These are phyloP conservation scores for Decorospora gaudefroyi DNA, from an alignment of 2,329 filamentous ascomycete species.

Conservation along the genomic window DNA sequence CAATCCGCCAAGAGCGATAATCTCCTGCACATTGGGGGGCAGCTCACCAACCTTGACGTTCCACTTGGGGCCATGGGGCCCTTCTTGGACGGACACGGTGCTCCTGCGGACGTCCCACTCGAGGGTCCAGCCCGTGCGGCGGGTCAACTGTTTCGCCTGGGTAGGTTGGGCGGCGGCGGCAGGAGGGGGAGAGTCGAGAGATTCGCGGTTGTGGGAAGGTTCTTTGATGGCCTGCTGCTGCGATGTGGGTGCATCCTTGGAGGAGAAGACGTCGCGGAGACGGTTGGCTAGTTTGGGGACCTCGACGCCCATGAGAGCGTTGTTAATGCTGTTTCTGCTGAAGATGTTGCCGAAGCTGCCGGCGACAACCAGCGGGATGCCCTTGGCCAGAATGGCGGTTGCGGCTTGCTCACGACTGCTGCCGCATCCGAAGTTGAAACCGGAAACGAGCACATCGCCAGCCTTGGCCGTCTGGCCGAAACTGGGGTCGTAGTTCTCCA, in stretches of 20 bases:
- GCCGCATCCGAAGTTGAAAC: slow-evolving; percentile 89
- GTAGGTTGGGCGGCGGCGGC: slow-evolving; percentile 44
- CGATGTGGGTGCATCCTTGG: slow-evolving; percentile 25
- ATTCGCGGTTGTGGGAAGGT: slow-evolving; percentile 57
- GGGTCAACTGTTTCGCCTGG: slow-evolving; percentile 63
- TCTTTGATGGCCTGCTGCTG: slow-evolving; percentile 55
- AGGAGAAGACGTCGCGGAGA: slow-evolving; percentile 64
- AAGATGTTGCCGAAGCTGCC: slow-evolving; percentile 88
- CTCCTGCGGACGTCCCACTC: slow-evolving; percentile 78
- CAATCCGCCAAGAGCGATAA: slow-evolving; percentile 65
- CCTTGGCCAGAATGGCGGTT: slow-evolving; percentile 79
- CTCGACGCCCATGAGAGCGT: slow-evolving; percentile 73
- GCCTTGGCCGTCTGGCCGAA: slow-evolving; percentile 68
- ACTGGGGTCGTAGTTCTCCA: slow-evolving; percentile 86
- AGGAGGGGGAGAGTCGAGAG: slow-evolving; percentile 55
- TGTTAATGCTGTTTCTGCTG: slow-evolving; percentile 76
- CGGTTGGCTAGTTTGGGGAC: slow-evolving; percentile 68
- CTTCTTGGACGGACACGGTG: slow-evolving; percentile 72
- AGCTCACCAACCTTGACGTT: slow-evolving; percentile 80
- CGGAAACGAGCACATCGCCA: slow-evolving; percentile 80
- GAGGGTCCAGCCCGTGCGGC: slow-evolving; percentile 81
- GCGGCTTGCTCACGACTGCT: slow-evolving; percentile 83
- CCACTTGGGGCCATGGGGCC: slow-evolving; percentile 69
- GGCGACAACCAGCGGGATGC: slow-evolving; percentile 78
- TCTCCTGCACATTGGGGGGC: slow-evolving; percentile 78